Percentiles rank a stretch among this genome's conserved stretches.
phyloP scores from a whole-genome alignment of 1,284 basidiomycete species.

The Sanghuangporus baumii region DNA sequence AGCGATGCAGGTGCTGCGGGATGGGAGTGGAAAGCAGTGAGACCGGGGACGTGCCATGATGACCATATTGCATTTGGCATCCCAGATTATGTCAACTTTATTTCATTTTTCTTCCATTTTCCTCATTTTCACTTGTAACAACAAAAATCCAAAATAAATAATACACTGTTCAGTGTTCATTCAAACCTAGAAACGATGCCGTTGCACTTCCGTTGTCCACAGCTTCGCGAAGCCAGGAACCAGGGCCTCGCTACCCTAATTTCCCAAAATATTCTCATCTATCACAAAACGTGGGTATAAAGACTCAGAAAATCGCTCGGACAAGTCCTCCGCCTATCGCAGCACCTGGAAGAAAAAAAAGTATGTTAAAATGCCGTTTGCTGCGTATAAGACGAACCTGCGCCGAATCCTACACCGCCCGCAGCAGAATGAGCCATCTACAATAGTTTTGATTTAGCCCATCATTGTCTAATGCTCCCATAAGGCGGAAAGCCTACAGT shows the following conservation, averaged over 20 bases:
- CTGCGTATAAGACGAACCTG: conserved; percentile 30
- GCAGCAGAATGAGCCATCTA: conserved; percentile 64
- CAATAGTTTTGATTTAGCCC: not conserved
- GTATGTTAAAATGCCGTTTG: not conserved
- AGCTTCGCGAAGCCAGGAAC: not conserved
- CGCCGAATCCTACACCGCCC: conserved; percentile 69
- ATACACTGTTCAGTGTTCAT: too few relatives aligned
- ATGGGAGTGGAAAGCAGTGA: not conserved
- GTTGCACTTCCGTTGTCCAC: not conserved
- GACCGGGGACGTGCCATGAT: not conserved
- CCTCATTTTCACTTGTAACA: too few relatives aligned
- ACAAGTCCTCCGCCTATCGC: conserved; percentile 40
- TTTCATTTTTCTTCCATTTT: too few relatives aligned
- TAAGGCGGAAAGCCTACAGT: conserved; percentile 15
- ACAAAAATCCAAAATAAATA: too few relatives aligned
- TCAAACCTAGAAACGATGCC: too few relatives aligned
- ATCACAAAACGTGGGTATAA: not conserved
- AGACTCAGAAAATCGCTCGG: conserved; percentile 37
- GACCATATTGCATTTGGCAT: not conserved
- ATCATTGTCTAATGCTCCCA: not conserved
- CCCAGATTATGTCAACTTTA: not conserved
- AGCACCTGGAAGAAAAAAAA: conserved; percentile 32
- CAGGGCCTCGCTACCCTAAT: not conserved
- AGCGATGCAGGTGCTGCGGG: not conserved
- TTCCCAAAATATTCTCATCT: not conserved